These are phyloP conservation scores for Candida frijolesensis DNA, from an alignment of 1,139 yeast species.

Conservation along the genomic window DNA sequence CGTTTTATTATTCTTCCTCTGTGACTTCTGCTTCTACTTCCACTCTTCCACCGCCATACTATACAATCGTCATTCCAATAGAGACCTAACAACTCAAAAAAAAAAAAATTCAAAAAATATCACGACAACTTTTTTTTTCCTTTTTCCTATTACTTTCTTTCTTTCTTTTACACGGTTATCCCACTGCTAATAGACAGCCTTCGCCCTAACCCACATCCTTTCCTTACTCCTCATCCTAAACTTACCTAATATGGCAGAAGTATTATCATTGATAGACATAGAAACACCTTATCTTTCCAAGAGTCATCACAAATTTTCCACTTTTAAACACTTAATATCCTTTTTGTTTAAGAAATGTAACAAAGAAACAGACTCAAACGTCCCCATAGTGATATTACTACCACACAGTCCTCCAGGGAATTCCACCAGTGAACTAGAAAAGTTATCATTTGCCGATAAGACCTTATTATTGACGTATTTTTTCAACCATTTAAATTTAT, in stretches of 20 bases:
- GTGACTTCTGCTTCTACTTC: neutral
- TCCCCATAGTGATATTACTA: conserved; percentile 36
- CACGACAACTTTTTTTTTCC: no score
- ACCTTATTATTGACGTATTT: conserved; percentile 36
- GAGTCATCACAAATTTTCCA: neutral
- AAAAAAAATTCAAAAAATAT: no score
- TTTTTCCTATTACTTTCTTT: no score
- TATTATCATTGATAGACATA: conserved; percentile 13
- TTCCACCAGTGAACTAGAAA: conserved; percentile 16
- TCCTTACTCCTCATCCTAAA: neutral
- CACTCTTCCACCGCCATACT: no score
- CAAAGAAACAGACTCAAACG: conserved; percentile 36
- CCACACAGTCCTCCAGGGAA: conserved; percentile 14
- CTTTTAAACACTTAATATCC: conserved; percentile 20
- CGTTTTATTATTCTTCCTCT: neutral
- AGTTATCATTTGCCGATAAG: conserved; percentile 29
- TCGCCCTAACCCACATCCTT: neutral
- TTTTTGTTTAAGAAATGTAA: conserved; percentile 38
- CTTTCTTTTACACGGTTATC: no score
- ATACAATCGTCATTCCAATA: no score
- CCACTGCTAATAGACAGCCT: no score
- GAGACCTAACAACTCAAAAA: no score
- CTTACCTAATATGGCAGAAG: conserved; percentile 15
- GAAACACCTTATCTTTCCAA: conserved; percentile 2
- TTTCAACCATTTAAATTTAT: conserved; percentile 46